Evolutionary conservation across 139 green algal species (phyloP).

Genomic region (Dunaliella primolecta): DNA sequence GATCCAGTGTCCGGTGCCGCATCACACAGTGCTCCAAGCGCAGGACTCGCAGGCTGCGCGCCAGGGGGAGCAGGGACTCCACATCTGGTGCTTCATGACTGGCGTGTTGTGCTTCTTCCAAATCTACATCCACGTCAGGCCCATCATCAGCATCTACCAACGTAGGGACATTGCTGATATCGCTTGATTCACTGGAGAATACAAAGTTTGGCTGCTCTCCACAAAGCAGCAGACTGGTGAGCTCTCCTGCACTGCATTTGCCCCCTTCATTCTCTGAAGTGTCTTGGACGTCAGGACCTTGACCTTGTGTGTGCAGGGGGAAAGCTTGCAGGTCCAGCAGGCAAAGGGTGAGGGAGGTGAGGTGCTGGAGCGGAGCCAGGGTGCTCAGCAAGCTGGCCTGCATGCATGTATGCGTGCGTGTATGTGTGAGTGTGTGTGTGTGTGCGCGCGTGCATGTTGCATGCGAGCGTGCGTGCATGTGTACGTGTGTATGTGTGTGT

Average conservation of each 20-base stretch:
- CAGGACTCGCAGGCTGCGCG: neutral
- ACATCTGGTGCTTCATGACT: neutral
- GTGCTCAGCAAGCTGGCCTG: neutral
- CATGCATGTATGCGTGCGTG: neutral
- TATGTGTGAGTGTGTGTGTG: neutral
- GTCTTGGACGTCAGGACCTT: neutral
- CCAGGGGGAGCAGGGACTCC: neutral
- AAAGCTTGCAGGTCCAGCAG: neutral
- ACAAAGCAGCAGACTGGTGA: no score
- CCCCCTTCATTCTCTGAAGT: neutral
- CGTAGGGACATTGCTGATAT: neutral
- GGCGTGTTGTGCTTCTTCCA: neutral
- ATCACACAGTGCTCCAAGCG: neutral
- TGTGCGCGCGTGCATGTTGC: neutral
- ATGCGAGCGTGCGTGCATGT: neutral
- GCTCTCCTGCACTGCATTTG: neutral
- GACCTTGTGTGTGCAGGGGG: neutral
- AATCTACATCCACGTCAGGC: neutral
- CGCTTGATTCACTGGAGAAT: no score
- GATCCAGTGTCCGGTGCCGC: neutral
- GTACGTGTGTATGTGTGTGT: neutral
- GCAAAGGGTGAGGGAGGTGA: neutral
- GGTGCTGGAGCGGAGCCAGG: neutral
- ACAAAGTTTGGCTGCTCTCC: no score
- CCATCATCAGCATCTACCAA: neutral